phyloP scores from a whole-genome alignment of 768 basidiomycete species.

The Kwoniella heveanensis region DNA sequence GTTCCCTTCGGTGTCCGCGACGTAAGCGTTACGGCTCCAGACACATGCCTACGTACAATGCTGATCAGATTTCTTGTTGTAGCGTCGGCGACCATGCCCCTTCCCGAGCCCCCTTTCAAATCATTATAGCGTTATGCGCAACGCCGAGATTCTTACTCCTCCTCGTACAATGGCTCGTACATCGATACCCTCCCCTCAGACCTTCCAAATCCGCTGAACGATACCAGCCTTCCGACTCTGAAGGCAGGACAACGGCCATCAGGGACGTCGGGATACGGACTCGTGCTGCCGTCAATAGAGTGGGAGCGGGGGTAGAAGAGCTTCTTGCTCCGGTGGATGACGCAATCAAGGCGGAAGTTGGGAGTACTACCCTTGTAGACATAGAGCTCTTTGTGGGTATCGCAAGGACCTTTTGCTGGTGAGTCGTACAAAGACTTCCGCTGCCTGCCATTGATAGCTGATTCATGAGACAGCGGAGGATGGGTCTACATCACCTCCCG shows the following conservation, averaged over 20 bases:
- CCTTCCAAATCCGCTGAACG: slow-evolving; percentile 37
- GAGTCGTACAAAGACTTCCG: slow-evolving; percentile 7
- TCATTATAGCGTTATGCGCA: slow-evolving; percentile 81
- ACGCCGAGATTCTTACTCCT: slow-evolving; percentile 67
- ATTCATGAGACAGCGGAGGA: slow-evolving; percentile 61
- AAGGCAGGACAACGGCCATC: neutral
- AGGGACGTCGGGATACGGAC: neutral
- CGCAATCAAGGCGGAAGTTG: slow-evolving; percentile 2
- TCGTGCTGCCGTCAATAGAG: neutral
- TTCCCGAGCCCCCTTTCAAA: slow-evolving; percentile 73
- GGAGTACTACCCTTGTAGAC: slow-evolving; percentile 51
- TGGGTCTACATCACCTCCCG: slow-evolving; percentile 86
- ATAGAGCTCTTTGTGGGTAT: slow-evolving; percentile 67
- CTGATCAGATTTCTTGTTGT: too few relatives aligned
- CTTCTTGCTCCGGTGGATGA: slow-evolving; percentile 14
- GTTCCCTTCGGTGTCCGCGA: slow-evolving; percentile 75
- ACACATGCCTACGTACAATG: too few relatives aligned
- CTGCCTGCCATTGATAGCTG: neutral
- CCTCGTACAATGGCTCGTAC: slow-evolving; percentile 48
- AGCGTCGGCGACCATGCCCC: slow-evolving; percentile 92
- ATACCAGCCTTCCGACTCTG: neutral
- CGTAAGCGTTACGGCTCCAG: slow-evolving; percentile 23
- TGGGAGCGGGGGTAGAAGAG: slow-evolving; percentile 3
- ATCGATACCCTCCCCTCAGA: slow-evolving; percentile 27
- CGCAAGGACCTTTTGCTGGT: slow-evolving; percentile 72